Conservation (phyloP, 305 asterid genomes). For the Fraxinus latifolia region DNA sequence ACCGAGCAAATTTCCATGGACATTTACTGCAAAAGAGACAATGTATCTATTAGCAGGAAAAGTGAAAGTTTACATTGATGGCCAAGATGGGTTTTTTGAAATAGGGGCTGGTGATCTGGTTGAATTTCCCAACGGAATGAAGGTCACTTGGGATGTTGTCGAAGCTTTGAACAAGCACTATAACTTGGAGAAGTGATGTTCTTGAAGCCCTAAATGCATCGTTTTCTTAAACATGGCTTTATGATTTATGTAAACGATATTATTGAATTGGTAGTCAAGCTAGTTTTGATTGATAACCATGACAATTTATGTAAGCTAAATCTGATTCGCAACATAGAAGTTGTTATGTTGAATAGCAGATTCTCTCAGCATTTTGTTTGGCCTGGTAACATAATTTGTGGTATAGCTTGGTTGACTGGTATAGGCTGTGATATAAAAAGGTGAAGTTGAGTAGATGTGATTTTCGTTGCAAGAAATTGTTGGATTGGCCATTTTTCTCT, state of each 20-base stretch:
- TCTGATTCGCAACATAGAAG: not conserved
- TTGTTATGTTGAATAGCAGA: not conserved
- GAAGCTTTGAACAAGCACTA: conserved; percentile 32
- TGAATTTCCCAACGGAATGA: conserved; percentile 30
- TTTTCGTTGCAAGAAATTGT: not conserved
- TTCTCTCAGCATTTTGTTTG: not conserved
- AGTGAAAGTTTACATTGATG: conserved; percentile 22
- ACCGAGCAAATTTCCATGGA: conserved; percentile 30
- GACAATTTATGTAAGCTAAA: not conserved
- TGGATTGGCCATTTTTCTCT: not conserved
- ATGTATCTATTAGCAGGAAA: conserved; percentile 28
- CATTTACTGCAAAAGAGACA: conserved; percentile 24
- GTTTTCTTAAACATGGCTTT: not conserved
- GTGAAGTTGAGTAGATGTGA: not conserved
- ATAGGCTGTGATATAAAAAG: not conserved
- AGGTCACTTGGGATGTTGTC: conserved; percentile 22
- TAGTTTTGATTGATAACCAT: not conserved
- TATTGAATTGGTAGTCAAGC: not conserved
- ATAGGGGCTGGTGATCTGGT: conserved; percentile 31
- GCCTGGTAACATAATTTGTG: not conserved
- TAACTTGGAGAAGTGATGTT: conserved; percentile 19
- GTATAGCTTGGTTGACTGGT: not conserved
- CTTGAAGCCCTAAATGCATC: not conserved
- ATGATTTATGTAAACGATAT: not conserved
- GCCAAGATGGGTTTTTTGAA: conserved; percentile 15